phyloP scores from a whole-genome alignment of 2,329 filamentous ascomycete genomes.

The Pseudocercospora musae region DNA sequence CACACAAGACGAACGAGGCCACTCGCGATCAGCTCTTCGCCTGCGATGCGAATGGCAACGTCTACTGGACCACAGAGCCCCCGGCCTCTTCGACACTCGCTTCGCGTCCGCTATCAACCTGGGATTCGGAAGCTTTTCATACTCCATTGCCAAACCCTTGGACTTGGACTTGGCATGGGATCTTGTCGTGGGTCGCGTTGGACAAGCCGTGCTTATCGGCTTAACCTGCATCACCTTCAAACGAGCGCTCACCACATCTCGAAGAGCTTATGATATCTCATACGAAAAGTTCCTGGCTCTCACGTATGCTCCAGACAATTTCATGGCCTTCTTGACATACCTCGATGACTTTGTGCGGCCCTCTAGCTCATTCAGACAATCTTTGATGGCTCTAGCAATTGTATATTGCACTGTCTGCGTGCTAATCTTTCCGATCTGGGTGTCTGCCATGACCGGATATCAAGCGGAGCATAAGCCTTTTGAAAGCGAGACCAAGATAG shows the following conservation, averaged over 20 bases:
- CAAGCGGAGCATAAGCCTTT: background rate
- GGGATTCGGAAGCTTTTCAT: constrained; percentile 8
- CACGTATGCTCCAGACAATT: background rate
- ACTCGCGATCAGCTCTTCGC: background rate
- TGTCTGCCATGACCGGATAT: background rate
- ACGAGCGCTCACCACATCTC: background rate
- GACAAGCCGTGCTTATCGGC: constrained; percentile 1
- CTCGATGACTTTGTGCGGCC: background rate
- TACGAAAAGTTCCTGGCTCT: constrained; percentile 3
- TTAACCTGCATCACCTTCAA: background rate
- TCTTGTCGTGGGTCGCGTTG: constrained; percentile 9
- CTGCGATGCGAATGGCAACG: background rate
- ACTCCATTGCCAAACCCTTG: constrained; percentile 9
- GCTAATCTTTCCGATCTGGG: background rate
- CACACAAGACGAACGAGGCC: background rate
- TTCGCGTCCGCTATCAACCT: constrained; percentile 7
- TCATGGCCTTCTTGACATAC: background rate
- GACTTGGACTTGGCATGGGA: constrained; percentile 16
- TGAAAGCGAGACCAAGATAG: background rate
- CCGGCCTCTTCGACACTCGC: background rate
- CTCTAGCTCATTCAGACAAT: background rate
- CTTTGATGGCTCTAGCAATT: background rate
- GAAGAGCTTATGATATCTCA: background rate
- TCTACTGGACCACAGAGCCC: background rate
- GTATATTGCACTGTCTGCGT: background rate